Evolutionary conservation across 2,329 filamentous ascomycete genomes (phyloP), one percentile per base, ranked within the genome.

Genomic region (Fusarium sp.): DNA sequence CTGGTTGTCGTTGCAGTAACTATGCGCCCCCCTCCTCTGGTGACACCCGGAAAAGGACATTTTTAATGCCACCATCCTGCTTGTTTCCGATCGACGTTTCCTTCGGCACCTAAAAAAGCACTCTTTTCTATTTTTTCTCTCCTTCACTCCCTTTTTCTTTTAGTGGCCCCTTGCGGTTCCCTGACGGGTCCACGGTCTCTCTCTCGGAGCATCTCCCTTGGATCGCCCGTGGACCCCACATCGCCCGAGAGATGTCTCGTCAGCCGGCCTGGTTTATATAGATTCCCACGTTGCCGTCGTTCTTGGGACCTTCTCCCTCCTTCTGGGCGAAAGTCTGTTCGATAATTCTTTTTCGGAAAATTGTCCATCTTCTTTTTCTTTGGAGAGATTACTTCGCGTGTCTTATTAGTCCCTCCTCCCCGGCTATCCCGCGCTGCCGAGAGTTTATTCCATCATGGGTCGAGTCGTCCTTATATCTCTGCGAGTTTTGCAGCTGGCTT

Each of bases 181-280:
- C 66, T 63, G 63, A 66, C 69, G 72, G 72, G 72, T 75, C 72
- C 70, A 65, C 72, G 72, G 74, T 73, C 70, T 72, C 72, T 75
- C 66, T 71, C 73, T 73, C 71, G 71, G 67, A 69, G 57, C 70
- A 71, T 74, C 71, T 74, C 72, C 71, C 66, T 75, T 71, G 71
- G 75, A 76, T 73, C 73, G 64, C 72, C 70, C 69, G 67, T 43
- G 69, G 68, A 65, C 75, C 74, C 76, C 76, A 77, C 74, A 76
- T 74, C 56, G 71, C 58, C 68, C 66, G 66, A 63, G 68, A 74
- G 65, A 72, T 71, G 71, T 75, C 72, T 75, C 61, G 72, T 72
- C 66, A 70, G 73, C 76, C 72, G 66, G 61, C 54, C 54, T 66
- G 66, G 65, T 75, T 78, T 75, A 78, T 77, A 78, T 75, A 70